phyloP scores from a whole-genome alignment of 495 filamentous ascomycete species.

The Aspergillus panamensis region DNA sequence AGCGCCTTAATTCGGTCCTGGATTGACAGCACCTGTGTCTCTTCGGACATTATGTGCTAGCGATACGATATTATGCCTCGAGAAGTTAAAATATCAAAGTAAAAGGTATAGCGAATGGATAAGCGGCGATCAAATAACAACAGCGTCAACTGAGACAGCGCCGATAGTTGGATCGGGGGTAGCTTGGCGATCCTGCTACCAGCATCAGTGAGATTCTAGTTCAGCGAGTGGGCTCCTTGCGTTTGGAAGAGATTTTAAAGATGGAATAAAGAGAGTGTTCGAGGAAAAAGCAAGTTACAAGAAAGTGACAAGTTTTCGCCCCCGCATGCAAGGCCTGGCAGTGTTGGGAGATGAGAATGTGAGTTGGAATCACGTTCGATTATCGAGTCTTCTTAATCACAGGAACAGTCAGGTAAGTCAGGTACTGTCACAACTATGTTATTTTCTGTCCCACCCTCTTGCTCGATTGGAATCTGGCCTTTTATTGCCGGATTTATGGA shows the following conservation, averaged over 20 bases:
- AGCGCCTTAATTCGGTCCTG: slow-evolving; percentile 57
- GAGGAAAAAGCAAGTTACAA: neutral
- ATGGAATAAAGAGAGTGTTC: neutral
- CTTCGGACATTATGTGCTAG: slow-evolving; percentile 29
- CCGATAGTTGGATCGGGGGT: too few species aligned
- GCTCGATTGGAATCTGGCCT: neutral
- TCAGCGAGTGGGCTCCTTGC: neutral
- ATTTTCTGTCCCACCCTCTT: neutral
- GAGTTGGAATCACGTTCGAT: neutral
- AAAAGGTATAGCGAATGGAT: neutral
- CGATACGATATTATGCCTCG: neutral
- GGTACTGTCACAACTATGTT: neutral
- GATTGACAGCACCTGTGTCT: slow-evolving; percentile 48
- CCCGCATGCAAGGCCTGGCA: neutral
- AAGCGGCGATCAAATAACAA: neutral
- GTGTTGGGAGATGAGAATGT: neutral
- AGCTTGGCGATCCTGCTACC: neutral
- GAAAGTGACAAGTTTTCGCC: neutral
- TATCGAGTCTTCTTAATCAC: neutral
- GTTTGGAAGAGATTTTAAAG: neutral
- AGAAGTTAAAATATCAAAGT: neutral
- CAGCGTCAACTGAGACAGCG: neutral
- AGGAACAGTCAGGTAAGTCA: neutral
- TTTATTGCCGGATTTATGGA: neutral
- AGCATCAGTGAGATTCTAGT: neutral